Evolutionary conservation across 208 protist genomes (phyloP), one percentile per base, ranked within the genome.

Genomic region (Crithidia expoeki): DNA sequence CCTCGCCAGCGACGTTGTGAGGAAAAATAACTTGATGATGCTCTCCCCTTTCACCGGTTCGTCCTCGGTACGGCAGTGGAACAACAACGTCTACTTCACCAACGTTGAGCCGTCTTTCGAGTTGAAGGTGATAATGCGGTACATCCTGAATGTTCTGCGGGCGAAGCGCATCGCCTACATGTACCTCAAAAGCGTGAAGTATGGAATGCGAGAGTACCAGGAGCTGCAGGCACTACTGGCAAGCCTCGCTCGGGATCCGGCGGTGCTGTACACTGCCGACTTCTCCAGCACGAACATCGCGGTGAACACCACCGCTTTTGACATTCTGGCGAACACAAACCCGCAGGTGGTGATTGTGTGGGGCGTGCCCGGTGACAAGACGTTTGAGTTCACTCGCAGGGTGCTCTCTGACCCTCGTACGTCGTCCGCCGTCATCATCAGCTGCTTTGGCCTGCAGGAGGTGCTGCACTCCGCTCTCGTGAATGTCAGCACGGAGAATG

Each of bases 301-400:
- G 11, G 27, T 81, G 0, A 77, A 83, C 33, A 2, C 74, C 30
- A 49, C 25, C 19, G 61, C 53, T 27, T 92, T 82, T 47, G 69
- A 80, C 49, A 38, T 28, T 2, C 84, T 92, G 71, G 83, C 79
- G 21, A 63, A 80, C 50, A 52, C 68, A 6, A 51, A 59, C 51
- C 75, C 74, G 50, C 83, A 92, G 76, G 86, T 65, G 34, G 64
- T 88, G 30, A 59, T 92, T 6, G 17, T 89, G 16, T 84, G 71
- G 17, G 79, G 68, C 23, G 28, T 42, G 16, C 60, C 69, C 10
- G 49, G 47, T 6, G 2, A 14, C 9, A 75, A 85, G 68, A 80
- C 76, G 12, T 10, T 42, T 12, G 17, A 46, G 14, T 92, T 92
- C 44, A 53, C 88, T 4, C 36, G 49, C 25, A 36, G 30, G 53